Percentiles rank a stretch among this genome's conserved stretches.
Evolutionary conservation across 2,329 filamentous ascomycete genomes (phyloP).

Genomic region (Epicoccum nigrum): DNA sequence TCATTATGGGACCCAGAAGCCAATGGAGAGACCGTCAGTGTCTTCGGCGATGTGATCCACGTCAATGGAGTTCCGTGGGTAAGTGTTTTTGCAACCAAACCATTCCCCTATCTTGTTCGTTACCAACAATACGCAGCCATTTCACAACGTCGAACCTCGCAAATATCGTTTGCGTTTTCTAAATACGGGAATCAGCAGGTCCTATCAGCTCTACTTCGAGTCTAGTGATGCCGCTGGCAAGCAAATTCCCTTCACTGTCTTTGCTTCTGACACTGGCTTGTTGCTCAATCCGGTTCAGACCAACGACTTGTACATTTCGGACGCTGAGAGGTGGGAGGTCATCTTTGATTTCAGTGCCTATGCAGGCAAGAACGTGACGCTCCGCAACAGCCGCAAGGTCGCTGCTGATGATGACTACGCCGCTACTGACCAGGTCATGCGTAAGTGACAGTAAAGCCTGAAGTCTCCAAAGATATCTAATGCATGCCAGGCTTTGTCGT

Average conservation of each 20-base stretch:
- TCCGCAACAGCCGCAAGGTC: conserved; percentile 54
- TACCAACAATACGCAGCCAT: no score
- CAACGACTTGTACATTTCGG: conserved; percentile 55
- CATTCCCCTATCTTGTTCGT: no score
- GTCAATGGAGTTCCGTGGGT: conserved; percentile 66
- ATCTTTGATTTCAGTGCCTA: conserved; percentile 63
- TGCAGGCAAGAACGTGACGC: conserved; percentile 57
- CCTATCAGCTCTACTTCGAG: conserved; percentile 59
- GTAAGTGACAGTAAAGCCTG: neutral
- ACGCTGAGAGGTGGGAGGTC: conserved; percentile 65
- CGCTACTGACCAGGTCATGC: conserved; percentile 51
- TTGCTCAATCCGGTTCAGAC: conserved; percentile 51
- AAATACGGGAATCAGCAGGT: conserved; percentile 49
- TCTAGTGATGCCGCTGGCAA: conserved; percentile 37
- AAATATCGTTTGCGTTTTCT: conserved; percentile 65
- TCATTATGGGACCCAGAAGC: conserved; percentile 56
- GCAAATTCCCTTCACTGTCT: conserved; percentile 58
- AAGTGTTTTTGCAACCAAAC: no score
- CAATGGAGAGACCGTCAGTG: conserved; percentile 53
- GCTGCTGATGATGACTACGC: conserved; percentile 59
- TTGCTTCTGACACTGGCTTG: conserved; percentile 59
- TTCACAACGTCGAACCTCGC: conserved; percentile 61
- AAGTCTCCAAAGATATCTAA: neutral
- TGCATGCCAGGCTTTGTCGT: conserved; percentile 51
- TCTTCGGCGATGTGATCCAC: conserved; percentile 64